Conservation (phyloP, 306 rosid genomes). For the Geum urbanum region DNA sequence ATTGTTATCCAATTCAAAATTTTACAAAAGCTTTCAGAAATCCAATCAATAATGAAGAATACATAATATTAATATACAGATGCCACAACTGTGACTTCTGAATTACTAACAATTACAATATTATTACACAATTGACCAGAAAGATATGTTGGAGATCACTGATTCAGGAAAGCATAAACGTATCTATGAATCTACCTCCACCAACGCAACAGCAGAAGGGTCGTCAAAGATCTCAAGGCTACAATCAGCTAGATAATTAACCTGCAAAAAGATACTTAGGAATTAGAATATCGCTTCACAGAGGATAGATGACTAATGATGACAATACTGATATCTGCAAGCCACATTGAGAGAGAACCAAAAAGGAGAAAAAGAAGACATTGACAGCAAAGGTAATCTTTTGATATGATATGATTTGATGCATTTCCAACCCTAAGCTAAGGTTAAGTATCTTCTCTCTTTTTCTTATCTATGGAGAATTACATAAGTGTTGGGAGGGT, state of each 20-base stretch:
- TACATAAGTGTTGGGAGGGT: neutral
- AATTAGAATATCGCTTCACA: conserved; percentile 1
- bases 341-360: neutral
- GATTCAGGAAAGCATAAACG: conserved; percentile 18
- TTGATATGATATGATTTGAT: conserved; percentile 5
- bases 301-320: neutral
- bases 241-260: conserved; percentile 81
- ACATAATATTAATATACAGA: neutral
- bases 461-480: neutral
- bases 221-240: conserved; percentile 91
- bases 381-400: conserved; percentile 6
- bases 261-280: conserved; percentile 37
- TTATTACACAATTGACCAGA: neutral
- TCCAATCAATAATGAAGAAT: neutral
- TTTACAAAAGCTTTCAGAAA: neutral
- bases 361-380: neutral
- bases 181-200: conserved; percentile 52
- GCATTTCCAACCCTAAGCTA: conserved; percentile 20
- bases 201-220: conserved; percentile 64
- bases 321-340: neutral
- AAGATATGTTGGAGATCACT: neutral
- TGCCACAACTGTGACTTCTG: neutral
- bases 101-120: neutral
- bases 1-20: conserved; percentile 3
- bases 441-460: neutral